Conservation (phyloP, 2,329 filamentous ascomycete species). For the Monosporascus sp. region DNA sequence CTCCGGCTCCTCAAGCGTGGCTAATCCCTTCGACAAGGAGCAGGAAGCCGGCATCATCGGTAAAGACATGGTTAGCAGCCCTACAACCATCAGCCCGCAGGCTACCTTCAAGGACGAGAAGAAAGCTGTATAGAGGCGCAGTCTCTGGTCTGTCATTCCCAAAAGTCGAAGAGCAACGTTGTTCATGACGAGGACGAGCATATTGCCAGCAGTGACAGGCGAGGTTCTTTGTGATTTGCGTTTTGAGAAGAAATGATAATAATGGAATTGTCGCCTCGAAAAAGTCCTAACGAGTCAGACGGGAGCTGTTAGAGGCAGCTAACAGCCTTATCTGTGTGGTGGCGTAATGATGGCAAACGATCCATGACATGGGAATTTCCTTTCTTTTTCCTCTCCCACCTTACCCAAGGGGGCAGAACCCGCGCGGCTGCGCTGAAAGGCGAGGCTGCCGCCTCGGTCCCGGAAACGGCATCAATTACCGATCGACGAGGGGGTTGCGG, state of each 20-base stretch:
- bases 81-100: conserved; percentile 19
- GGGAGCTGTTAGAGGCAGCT: too few relatives aligned
- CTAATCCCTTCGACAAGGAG: conserved; percentile 28
- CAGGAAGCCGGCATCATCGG: conserved; percentile 45
- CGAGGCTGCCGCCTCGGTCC: too few relatives aligned
- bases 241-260: neutral
- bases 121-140: conserved; percentile 12
- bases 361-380: too few relatives aligned
- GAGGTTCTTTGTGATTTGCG: neutral
- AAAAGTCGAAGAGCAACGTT: conserved; percentile 2
- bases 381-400: too few relatives aligned
- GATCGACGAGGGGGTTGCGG: too few relatives aligned
- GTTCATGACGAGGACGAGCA: neutral
- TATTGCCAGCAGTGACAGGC: neutral
- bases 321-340: too few relatives aligned
- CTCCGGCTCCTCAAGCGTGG: conserved; percentile 8
- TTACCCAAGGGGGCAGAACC: too few relatives aligned
- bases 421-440: too few relatives aligned
- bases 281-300: too few relatives aligned
- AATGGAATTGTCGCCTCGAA: too few relatives aligned
- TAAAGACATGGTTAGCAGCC: conserved; percentile 24
- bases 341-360: too few relatives aligned
- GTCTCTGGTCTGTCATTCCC: conserved; percentile 3
- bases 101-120: conserved; percentile 18
- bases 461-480: too few relatives aligned